Conservation (phyloP, 2,329 filamentous ascomycete genomes). For the Harringtonia aguacate region DNA sequence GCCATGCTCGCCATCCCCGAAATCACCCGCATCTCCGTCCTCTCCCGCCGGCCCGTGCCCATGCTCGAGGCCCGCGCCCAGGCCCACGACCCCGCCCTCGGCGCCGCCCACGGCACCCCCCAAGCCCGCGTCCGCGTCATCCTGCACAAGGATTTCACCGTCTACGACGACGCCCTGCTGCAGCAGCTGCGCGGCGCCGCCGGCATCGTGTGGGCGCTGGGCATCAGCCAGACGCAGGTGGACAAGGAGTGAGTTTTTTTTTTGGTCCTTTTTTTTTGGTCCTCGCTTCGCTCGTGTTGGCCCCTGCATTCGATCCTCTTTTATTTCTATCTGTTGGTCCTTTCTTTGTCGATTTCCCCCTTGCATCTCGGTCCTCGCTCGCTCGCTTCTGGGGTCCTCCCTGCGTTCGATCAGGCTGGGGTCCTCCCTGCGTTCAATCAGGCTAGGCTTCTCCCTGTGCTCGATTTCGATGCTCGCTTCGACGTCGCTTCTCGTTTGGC, state of each 20-base stretch:
- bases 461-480: too few species aligned
- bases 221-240: slow-evolving; percentile 51
- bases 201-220: slow-evolving; percentile 65
- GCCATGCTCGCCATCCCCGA: slow-evolving; percentile 46
- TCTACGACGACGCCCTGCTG: slow-evolving; percentile 48
- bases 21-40: slow-evolving; percentile 56
- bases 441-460: too few species aligned
- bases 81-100: slow-evolving; percentile 29
- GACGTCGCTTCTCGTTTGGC: too few species aligned
- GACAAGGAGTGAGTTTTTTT: slow-evolving; percentile 37
- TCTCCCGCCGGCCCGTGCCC: slow-evolving; percentile 53
- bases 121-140: slow-evolving; percentile 43
- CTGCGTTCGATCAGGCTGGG: too few species aligned
- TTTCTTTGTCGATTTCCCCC: too few species aligned
- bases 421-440: too few species aligned
- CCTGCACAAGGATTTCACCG: slow-evolving; percentile 54
- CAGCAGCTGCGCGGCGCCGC: slow-evolving; percentile 49
- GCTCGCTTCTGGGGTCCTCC: too few species aligned
- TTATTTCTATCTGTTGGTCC: neutral
- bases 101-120: too few species aligned
- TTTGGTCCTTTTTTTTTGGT: neutral
- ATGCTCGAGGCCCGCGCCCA: slow-evolving; percentile 40
- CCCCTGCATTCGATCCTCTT: neutral
- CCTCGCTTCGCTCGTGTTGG: neutral
- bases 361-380: too few species aligned